Percentiles rank a stretch among this genome's conserved stretches.
These are phyloP conservation scores for Coemansia sp. DNA, from an alignment of 192 early-diverging fungal species.

Conservation along the genomic window DNA sequence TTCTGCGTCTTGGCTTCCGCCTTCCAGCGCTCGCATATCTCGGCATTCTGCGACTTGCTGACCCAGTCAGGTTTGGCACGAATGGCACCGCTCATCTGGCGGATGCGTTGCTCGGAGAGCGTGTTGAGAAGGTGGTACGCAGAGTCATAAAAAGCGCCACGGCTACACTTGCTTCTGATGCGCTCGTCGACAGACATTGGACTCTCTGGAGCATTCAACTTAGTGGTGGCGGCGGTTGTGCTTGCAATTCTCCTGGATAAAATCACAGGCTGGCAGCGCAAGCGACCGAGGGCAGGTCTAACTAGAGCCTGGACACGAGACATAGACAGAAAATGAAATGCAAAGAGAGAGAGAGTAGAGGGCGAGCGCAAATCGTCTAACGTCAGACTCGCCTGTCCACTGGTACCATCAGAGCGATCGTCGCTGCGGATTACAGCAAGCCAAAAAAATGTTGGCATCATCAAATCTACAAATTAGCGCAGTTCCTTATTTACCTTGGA, in stretches of 20 bases:
- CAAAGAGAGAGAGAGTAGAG: neutral
- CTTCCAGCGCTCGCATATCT: constrained; percentile 31
- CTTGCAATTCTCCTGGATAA: too few species aligned
- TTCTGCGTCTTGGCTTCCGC: neutral
- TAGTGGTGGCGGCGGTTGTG: too few species aligned
- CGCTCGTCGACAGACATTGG: neutral
- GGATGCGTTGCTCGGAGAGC: constrained; percentile 27
- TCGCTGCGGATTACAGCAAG: neutral
- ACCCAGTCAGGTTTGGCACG: constrained; percentile 56
- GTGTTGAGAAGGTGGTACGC: constrained; percentile 6
- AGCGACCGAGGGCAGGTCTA: neutral
- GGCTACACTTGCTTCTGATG: neutral
- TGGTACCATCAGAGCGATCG: neutral
- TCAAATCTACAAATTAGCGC: neutral
- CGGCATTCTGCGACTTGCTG: constrained; percentile 19
- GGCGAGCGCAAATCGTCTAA: neutral
- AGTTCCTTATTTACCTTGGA: neutral
- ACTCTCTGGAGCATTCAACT: neutral
- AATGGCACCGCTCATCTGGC: constrained; percentile 44
- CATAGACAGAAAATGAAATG: neutral
- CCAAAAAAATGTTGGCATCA: neutral
- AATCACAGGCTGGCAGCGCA: too few species aligned
- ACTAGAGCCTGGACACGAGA: neutral
- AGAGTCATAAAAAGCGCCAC: constrained; percentile 11
- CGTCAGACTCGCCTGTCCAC: neutral